Base-by-base conservation (phyloP, 306 rosid genomes). In the Cucumis melo region DNA sequence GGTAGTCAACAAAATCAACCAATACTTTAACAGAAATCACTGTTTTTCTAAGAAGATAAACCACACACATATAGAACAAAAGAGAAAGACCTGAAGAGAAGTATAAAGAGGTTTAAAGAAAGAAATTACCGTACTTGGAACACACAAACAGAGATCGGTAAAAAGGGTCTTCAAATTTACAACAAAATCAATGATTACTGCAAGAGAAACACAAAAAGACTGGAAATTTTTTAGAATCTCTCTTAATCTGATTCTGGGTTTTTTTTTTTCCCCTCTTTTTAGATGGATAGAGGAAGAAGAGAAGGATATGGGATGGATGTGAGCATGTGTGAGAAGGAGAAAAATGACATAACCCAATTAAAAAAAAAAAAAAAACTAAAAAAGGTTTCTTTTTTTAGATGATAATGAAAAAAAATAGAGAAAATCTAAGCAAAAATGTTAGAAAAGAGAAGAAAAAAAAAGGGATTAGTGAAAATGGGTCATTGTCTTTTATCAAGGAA, bases 291-390 rank as follows among this genome's bases (percentile, higher is more conserved):
- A 78, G 63, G 65, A 78, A 16, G 42, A 61, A 1, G n/a, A 60
- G 50, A 12, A 53, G 59, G 73, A 64, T 60, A 76, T 76, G 79
- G 79, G 54, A 73, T 50, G 75, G 67, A 58, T 51, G 42, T 76
- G 79, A 36, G 71, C 55, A 50, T 44, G 55, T 44, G 73, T 63
- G 80, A 46, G 15, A n/a, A 51, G 48, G 73, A 51, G 57, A 77
- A 77, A 60, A 9, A 16, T 59, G 79, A 60, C 79, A 61, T 6
- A 38, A 21, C 64, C 75, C 56, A 48, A 46, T 48, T 23, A 27
- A 27, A 27, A 27, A 27, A 27, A 27, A 13, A 7, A 41, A 67
- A 19, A 66, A 5, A 8, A 16, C 8, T 0, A 42, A 42, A 76
- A 42, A 50, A 50, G 55, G 59, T 59, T 24, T 11, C 57, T 24